Evolutionary conservation across 768 basidiomycete species (phyloP).

Genomic region (Suillus plorans): DNA sequence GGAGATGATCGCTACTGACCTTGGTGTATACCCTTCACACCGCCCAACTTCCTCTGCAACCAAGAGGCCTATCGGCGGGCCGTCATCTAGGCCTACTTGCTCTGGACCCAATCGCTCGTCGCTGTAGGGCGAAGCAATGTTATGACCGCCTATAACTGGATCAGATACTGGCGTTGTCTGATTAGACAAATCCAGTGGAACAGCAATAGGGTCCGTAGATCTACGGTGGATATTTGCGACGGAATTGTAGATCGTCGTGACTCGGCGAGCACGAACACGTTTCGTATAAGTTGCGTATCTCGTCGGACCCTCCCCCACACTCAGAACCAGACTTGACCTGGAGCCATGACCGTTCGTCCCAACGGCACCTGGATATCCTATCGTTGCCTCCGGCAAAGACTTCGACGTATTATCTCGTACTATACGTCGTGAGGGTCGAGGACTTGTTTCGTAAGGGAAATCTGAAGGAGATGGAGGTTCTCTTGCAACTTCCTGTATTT

Average conservation of each 20-base stretch:
- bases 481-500: background rate
- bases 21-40: conserved; percentile 7
- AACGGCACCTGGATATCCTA: background rate
- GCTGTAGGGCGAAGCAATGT: background rate
- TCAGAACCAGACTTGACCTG: background rate
- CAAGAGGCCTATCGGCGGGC: conserved; percentile 21
- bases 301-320: background rate
- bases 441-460: background rate
- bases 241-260: background rate
- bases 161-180: background rate
- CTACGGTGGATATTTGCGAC: background rate
- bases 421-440: background rate
- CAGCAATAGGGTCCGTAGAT: background rate
- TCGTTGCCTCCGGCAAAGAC: background rate
- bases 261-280: background rate
- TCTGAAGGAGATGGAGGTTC: background rate
- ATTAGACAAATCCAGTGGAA: background rate
- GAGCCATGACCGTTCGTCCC: background rate
- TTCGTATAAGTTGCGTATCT: background rate
- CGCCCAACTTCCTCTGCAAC: conserved; percentile 16
- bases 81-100: background rate
- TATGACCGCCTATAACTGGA: background rate
- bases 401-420: background rate
- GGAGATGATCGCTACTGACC: background rate
- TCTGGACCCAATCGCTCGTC: conserved; percentile 6